Base-by-base conservation (phyloP, 2,329 filamentous ascomycete species). In the Phialophora tarda region DNA sequence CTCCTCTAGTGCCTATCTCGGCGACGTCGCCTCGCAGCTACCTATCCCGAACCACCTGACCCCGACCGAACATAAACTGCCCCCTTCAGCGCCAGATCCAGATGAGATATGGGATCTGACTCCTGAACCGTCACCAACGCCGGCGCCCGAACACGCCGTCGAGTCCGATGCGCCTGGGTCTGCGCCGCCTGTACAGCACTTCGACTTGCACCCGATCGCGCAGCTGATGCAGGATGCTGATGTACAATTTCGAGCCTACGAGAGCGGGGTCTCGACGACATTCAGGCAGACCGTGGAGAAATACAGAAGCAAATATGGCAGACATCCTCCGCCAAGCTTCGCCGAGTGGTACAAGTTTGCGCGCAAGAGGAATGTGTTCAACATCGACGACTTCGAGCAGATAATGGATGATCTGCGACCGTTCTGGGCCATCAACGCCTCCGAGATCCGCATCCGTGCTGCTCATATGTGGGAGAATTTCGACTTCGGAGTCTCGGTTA, bases 291-390 rank as follows among this genome's bases (percentile, higher is more conserved):
- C 78, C 3, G 77, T 79, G 32, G 71, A 74, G 56, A 78, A 76
- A 64, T 80, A 80, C 66, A 71, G 78, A 59, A 69, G 71, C 47
- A 75, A 64, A 51, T 74, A 79, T 72, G 78, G 78, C 32, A 73
- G 78, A 65, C 77, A 79, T 70, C 78, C 78, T 44, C 78, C 78
- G 1, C 78, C 78, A 28, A 77, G 77, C 1, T 80, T 79, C 62
- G 75, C 74, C 50, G 74, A 78, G 53, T 79, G 78, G 78, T 79
- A 78, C 69, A 75, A 75, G 61, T 79, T 76, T 67, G 78, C 78
- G 26, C 73, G 77, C 53, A 72, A 76, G 56, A 71, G 73, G 2
- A 74, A 77, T 24, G 75, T 77, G 4, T 72, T 77, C 70, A 78
- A 78, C 53, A 73, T 79, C 63, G 77, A 79, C 65, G 77, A 78